phyloP scores from a whole-genome alignment of 768 basidiomycete genomes.

The Suillus subluteus region DNA sequence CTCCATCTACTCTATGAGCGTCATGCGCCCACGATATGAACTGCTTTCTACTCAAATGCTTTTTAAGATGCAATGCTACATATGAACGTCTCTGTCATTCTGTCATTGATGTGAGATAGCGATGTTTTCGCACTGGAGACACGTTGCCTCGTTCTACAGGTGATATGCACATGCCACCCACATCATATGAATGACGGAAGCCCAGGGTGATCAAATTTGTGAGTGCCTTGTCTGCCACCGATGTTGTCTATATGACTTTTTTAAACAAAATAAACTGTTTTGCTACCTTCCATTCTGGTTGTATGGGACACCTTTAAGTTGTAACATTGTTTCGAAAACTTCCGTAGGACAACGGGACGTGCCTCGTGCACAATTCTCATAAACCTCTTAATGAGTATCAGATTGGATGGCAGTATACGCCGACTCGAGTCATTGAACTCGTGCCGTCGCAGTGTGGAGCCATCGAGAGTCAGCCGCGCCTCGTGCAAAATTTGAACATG shows the following conservation, averaged over 20 bases:
- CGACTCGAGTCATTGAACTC: neutral
- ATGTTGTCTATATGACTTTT: neutral
- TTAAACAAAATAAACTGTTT: neutral
- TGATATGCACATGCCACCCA: neutral
- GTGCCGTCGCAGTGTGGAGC: neutral
- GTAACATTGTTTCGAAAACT: neutral
- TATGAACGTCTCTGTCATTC: neutral
- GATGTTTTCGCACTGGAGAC: neutral
- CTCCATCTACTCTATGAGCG: neutral
- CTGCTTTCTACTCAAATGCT: neutral
- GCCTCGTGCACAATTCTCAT: neutral
- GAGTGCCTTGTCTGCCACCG: slow-evolving; percentile 3
- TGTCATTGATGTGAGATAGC: neutral
- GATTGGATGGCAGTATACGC: neutral
- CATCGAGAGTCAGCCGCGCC: neutral
- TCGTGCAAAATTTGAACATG: slow-evolving; percentile 3
- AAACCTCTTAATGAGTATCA: slow-evolving; percentile 7
- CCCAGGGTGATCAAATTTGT: neutral
- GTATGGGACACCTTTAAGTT: neutral
- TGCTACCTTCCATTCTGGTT: neutral
- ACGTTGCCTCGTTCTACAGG: neutral
- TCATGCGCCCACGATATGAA: slow-evolving; percentile 1
- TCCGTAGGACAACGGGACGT: neutral
- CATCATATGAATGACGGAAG: slow-evolving; percentile 8
- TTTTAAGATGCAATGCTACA: neutral